Evolutionary conservation across 176 grass and related monocot genomes (phyloP).

Genomic region (Avena eriantha): DNA sequence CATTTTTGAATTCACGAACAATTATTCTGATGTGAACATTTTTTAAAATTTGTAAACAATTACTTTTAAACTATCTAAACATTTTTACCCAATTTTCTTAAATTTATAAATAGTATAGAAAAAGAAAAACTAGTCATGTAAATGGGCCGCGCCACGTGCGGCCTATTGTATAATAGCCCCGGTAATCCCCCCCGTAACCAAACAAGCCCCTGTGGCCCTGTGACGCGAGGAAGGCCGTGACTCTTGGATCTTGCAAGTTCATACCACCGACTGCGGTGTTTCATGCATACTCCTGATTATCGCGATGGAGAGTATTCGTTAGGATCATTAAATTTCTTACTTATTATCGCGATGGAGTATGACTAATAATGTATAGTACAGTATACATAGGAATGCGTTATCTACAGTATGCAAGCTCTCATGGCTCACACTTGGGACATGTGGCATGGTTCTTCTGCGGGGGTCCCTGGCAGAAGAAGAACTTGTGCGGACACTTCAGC

Average conservation of each 20-base stretch:
- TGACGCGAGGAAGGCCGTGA: too few relatives aligned
- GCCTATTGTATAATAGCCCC: too few relatives aligned
- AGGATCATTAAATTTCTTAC: not conserved
- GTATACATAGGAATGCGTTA: not conserved
- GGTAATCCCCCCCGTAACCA: too few relatives aligned
- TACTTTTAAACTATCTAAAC: too few relatives aligned
- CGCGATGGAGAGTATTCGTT: not conserved
- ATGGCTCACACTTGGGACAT: slow-evolving; percentile 52
- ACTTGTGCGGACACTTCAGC: slow-evolving; percentile 41
- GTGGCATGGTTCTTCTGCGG: slow-evolving; percentile 51
- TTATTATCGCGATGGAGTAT: not conserved
- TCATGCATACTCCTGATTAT: not conserved
- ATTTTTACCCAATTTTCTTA: too few relatives aligned
- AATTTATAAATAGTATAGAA: too few relatives aligned
- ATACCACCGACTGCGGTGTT: not conserved
- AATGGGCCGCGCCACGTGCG: too few relatives aligned
- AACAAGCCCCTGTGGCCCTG: too few relatives aligned
- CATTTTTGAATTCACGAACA: too few relatives aligned
- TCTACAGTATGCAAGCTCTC: slow-evolving; percentile 25
- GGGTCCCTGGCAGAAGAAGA: slow-evolving; percentile 58
- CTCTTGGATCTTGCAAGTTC: not conserved
- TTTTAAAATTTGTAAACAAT: too few relatives aligned
- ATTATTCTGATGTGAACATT: too few relatives aligned
- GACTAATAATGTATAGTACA: not conserved
- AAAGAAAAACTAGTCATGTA: too few relatives aligned